Conservation (phyloP, 805 yeast genomes). For the Saccharomycopsis selenospora region DNA sequence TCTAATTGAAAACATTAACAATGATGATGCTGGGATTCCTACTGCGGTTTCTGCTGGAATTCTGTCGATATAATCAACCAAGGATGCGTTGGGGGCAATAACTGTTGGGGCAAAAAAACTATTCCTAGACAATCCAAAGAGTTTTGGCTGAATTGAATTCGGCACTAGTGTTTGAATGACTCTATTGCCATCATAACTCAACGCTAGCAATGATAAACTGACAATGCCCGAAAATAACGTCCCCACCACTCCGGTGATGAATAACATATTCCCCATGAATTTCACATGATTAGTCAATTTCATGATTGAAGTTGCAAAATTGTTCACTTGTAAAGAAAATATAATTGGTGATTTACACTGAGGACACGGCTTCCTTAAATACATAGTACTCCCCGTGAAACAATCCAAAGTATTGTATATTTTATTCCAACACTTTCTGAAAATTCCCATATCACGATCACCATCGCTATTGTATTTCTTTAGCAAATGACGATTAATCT, state of each 20-base stretch:
- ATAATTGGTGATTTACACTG: constrained; percentile 32
- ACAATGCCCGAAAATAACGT: constrained; percentile 24
- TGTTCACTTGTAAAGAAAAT: constrained; percentile 23
- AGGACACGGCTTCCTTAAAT: constrained; percentile 29
- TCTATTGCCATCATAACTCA: constrained; percentile 28
- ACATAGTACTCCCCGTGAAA: neutral
- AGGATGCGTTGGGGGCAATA: constrained; percentile 17
- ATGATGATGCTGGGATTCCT: constrained; percentile 28
- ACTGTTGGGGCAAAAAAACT: too few relatives aligned
- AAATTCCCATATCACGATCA: neutral
- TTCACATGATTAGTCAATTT: constrained; percentile 22
- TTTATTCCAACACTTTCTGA: too few relatives aligned
- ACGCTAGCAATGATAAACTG: constrained; percentile 22
- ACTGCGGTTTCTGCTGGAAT: constrained; percentile 17
- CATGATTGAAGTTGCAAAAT: constrained; percentile 16
- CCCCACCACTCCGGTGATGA: constrained; percentile 20
- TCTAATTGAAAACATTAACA: constrained; percentile 26
- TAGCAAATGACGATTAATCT: too few relatives aligned
- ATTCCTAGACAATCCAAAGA: constrained; percentile 27
- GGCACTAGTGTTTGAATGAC: constrained; percentile 28
- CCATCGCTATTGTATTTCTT: neutral
- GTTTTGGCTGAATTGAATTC: constrained; percentile 27
- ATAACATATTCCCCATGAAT: constrained; percentile 6
- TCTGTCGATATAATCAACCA: constrained; percentile 2
- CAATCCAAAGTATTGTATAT: too few relatives aligned